Conservation (phyloP, 176 grass and related monocot species). For the Triticum timopheevii region DNA sequence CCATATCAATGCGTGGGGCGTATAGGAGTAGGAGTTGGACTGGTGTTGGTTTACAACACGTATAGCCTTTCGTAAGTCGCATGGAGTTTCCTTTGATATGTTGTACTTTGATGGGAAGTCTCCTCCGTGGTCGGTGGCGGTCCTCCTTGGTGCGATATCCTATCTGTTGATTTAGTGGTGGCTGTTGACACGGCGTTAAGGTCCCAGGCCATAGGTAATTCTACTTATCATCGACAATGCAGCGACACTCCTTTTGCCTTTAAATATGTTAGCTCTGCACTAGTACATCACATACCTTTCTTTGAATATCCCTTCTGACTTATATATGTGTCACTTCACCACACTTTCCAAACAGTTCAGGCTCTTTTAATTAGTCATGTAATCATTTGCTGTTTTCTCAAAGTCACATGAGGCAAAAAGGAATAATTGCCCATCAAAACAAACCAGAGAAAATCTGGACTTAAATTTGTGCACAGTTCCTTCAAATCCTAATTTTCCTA, state of each 20-base stretch:
- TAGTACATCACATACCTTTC: not conserved
- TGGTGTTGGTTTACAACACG: no score
- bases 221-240: not conserved
- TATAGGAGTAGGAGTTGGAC: no score
- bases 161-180: no score
- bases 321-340: not conserved
- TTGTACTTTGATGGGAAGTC: no score
- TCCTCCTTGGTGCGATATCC: no score
- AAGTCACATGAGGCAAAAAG: not conserved
- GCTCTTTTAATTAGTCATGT: not conserved
- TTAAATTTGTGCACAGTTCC: not conserved
- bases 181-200: no score
- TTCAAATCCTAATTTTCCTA: conserved; percentile 14
- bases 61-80: no score
- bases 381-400: not conserved
- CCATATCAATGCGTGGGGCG: no score
- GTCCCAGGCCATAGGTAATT: no score
- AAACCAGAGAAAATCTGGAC: not conserved
- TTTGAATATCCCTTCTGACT: conserved; percentile 7
- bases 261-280: not conserved
- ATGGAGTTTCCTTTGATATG: no score
- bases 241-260: not conserved
- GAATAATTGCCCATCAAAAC: not conserved
- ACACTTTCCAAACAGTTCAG: not conserved
- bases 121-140: no score